phyloP scores from a whole-genome alignment of 2,329 filamentous ascomycete species.

The Aschersonia sp. region DNA sequence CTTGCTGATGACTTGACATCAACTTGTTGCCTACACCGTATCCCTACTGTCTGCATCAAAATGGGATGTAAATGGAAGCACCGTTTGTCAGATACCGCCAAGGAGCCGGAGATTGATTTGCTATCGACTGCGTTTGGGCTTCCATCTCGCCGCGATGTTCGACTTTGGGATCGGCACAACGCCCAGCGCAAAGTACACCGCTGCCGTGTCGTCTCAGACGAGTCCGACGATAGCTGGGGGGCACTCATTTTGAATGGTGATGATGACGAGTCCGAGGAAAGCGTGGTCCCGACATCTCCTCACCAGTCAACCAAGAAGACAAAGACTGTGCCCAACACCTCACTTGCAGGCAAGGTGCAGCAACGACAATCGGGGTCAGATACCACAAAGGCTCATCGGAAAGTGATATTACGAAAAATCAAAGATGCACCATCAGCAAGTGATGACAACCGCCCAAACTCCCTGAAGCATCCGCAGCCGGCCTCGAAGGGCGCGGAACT shows the following conservation, averaged over 20 bases:
- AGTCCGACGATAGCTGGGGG: not conserved
- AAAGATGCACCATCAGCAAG: no score
- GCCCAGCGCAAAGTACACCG: not conserved
- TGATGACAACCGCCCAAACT: no score
- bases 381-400: not conserved
- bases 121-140: conserved; percentile 13
- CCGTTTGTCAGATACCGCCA: not conserved
- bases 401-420: not conserved
- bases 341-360: not conserved
- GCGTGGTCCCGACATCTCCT: not conserved
- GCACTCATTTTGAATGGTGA: not conserved
- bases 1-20: not conserved
- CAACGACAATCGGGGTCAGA: not conserved
- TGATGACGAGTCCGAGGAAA: not conserved
- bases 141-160: conserved; percentile 8
- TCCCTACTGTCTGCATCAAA: not conserved
- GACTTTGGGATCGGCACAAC: conserved; percentile 2
- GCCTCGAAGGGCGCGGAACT: no score
- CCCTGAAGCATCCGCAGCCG: no score
- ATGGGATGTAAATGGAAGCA: conserved; percentile 9
- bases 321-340: not conserved
- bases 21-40: not conserved
- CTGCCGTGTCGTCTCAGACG: conserved; percentile 1
- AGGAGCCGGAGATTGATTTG: conserved; percentile 10
- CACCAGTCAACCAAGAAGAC: not conserved